These are phyloP conservation scores for Ambrosiella xylebori DNA, from an alignment of 2,329 filamentous ascomycete genomes.

Conservation along the genomic window DNA sequence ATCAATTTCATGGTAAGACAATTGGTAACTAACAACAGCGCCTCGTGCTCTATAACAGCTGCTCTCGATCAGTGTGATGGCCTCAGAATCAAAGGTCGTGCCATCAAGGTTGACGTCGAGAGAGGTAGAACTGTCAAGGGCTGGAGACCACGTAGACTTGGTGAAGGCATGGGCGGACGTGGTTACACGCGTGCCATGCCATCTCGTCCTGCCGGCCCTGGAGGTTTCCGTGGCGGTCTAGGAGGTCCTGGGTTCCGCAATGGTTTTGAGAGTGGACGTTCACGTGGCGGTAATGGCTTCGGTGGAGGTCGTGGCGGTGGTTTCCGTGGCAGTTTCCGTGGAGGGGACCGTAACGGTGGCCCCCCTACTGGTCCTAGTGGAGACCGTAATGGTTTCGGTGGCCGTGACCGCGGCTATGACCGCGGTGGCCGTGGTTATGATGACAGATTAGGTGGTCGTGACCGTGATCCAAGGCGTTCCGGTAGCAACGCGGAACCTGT, in stretches of 20 bases:
- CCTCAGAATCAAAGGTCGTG: slow-evolving; percentile 79
- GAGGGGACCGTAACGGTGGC: slow-evolving; percentile 22
- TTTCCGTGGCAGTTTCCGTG: slow-evolving; percentile 21
- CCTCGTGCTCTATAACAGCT: slow-evolving; percentile 51
- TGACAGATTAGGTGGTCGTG: slow-evolving; percentile 33
- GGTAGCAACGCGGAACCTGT: slow-evolving; percentile 77
- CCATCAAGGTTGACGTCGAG: slow-evolving; percentile 89
- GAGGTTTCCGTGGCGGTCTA: slow-evolving; percentile 36
- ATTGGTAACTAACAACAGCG: slow-evolving; percentile 47
- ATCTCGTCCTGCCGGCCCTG: slow-evolving; percentile 50
- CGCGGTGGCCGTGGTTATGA: slow-evolving; percentile 41
- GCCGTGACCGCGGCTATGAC: slow-evolving; percentile 35
- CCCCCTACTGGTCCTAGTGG: slow-evolving; percentile 39
- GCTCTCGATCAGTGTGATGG: slow-evolving; percentile 76
- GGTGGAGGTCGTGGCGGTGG: slow-evolving; percentile 38
- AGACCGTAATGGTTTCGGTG: slow-evolving; percentile 29
- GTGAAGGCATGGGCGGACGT: slow-evolving; percentile 79
- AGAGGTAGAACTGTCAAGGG: slow-evolving; percentile 83
- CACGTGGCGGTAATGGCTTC: slow-evolving; percentile 22
- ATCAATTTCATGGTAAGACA: slow-evolving; percentile 33
- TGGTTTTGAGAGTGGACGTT: slow-evolving; percentile 29
- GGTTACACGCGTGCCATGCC: slow-evolving; percentile 75
- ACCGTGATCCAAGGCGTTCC: slow-evolving; percentile 27
- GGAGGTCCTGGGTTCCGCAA: slow-evolving; percentile 22
- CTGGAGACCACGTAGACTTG: slow-evolving; percentile 82